A percentile compares a stretch with the other conserved stretches of the same genome.
phyloP scores from a whole-genome alignment of 2,329 filamentous ascomycete genomes.

The Incumbomyces delicatus region DNA sequence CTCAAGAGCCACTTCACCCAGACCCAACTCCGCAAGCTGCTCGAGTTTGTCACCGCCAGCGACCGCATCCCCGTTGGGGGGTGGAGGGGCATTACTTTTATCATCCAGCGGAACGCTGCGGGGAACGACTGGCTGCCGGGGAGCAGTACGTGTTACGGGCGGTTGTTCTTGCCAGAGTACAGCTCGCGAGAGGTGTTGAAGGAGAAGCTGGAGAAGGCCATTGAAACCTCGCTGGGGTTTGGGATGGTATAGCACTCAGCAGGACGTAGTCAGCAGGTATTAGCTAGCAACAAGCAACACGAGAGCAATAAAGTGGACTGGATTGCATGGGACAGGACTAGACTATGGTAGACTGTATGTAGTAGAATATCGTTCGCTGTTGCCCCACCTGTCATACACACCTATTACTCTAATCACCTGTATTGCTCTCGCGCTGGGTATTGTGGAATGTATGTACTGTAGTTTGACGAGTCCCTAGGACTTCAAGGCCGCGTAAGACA shows the following conservation, averaged over 20 bases:
- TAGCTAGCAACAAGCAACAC: too few relatives aligned
- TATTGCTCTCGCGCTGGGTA: too few relatives aligned
- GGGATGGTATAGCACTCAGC: slow-evolving; percentile 55
- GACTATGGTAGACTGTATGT: too few relatives aligned
- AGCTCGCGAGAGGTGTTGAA: slow-evolving; percentile 57
- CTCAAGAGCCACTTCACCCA: slow-evolving; percentile 47
- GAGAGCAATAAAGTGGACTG: too few relatives aligned
- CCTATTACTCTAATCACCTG: too few relatives aligned
- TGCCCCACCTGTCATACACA: too few relatives aligned
- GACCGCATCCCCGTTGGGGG: slow-evolving; percentile 85
- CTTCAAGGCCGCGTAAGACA: too few relatives aligned
- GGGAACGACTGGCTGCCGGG: slow-evolving; percentile 61
- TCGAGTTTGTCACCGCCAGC: slow-evolving; percentile 92
- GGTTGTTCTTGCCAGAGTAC: slow-evolving; percentile 77
- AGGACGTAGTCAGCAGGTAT: too few relatives aligned
- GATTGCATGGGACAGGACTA: too few relatives aligned
- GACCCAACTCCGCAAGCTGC: slow-evolving; percentile 61
- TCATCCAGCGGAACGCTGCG: slow-evolving; percentile 66
- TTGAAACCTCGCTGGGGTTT: slow-evolving; percentile 84
- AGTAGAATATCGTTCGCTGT: too few relatives aligned
- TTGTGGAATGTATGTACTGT: too few relatives aligned
- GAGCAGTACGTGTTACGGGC: slow-evolving; percentile 88
- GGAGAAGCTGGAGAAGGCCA: slow-evolving; percentile 69
- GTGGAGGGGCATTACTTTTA: slow-evolving; percentile 70
- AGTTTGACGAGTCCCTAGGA: too few relatives aligned